These are phyloP conservation scores for Setomelanomma holmii DNA, from an alignment of 2,329 filamentous ascomycete genomes.

Conservation along the genomic window DNA sequence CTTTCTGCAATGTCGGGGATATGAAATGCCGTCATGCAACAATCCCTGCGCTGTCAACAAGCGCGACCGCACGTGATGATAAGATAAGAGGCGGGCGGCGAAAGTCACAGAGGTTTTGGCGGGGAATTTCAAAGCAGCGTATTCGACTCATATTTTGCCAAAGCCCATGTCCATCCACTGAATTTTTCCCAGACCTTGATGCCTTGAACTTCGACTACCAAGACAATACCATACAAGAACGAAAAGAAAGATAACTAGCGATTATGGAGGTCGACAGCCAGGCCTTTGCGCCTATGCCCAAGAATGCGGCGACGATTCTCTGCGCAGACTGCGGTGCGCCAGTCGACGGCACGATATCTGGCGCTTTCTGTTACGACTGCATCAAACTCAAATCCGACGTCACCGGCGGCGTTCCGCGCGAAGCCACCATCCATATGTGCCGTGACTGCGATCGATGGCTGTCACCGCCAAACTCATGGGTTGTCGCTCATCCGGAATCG, in stretches of 20 bases:
- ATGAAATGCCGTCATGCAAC: slow-evolving; percentile 6
- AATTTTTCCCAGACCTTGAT: too few species aligned
- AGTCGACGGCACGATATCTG: slow-evolving; percentile 86
- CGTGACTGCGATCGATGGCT: slow-evolving; percentile 92
- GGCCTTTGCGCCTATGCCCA: slow-evolving; percentile 48
- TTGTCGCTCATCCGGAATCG: slow-evolving; percentile 83
- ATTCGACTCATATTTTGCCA: slow-evolving; percentile 22
- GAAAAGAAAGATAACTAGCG: slow-evolving; percentile 1
- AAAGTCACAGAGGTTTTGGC: slow-evolving; percentile 30
- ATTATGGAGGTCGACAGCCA: slow-evolving; percentile 52
- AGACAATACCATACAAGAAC: not conserved
- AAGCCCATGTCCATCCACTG: not conserved
- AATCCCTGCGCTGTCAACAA: too few species aligned
- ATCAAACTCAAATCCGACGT: slow-evolving; percentile 95
- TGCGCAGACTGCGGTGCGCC: slow-evolving; percentile 97
- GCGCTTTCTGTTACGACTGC: slow-evolving; percentile 94
- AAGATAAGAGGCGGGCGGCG: slow-evolving; percentile 22
- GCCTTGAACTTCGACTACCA: not conserved
- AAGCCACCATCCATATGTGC: slow-evolving; percentile 90
- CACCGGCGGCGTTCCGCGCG: slow-evolving; percentile 86
- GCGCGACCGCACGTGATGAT: slow-evolving; percentile 37
- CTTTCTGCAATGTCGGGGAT: slow-evolving; percentile 19
- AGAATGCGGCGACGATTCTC: slow-evolving; percentile 73
- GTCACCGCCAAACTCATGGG: slow-evolving; percentile 84
- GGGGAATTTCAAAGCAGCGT: slow-evolving; percentile 41